Percentiles rank a stretch among this genome's conserved stretches.
These are phyloP conservation scores for Plasmodium gonderi DNA, from an alignment of 169 alveolate species.

Conservation along the genomic window DNA sequence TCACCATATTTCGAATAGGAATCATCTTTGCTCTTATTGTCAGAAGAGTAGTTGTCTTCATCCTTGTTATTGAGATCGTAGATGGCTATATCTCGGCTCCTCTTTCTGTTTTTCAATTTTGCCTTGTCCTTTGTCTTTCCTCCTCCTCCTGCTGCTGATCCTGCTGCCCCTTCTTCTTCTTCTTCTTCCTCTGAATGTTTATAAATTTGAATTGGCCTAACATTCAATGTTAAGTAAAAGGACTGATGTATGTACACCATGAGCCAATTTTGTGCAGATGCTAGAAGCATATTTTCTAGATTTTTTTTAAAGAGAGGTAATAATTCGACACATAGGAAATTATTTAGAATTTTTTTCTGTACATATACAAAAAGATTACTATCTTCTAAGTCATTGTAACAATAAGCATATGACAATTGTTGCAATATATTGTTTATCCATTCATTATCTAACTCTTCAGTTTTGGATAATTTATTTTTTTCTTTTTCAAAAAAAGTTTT, in stretches of 20 bases:
- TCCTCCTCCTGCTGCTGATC: background rate
- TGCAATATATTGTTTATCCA: constrained; percentile 79
- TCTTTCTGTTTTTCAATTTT: background rate
- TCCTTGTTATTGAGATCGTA: background rate
- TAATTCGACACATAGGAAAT: constrained; percentile 73
- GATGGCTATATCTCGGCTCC: background rate
- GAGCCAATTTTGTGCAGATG: constrained; percentile 74
- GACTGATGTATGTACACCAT: constrained; percentile 67
- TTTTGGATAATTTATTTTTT: constrained; percentile 61
- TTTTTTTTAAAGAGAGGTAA: constrained; percentile 76
- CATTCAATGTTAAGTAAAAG: constrained; percentile 56
- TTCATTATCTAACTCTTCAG: constrained; percentile 77
- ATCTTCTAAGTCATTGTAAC: constrained; percentile 55
- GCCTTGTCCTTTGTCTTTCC: background rate
- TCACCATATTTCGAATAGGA: constrained; percentile 1
- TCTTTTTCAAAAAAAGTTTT: constrained; percentile 75
- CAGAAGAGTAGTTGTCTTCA: background rate
- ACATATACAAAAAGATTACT: constrained; percentile 71
- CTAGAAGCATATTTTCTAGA: constrained; percentile 51
- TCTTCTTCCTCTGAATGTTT: background rate
- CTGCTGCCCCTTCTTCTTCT: background rate
- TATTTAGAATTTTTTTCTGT: constrained; percentile 73
- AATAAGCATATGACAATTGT: constrained; percentile 75
- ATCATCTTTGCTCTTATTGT: background rate
- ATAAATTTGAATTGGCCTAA: constrained; percentile 31